Base-by-base conservation (phyloP, 2,329 filamentous ascomycete genomes). In the Aspergillus terreus region DNA sequence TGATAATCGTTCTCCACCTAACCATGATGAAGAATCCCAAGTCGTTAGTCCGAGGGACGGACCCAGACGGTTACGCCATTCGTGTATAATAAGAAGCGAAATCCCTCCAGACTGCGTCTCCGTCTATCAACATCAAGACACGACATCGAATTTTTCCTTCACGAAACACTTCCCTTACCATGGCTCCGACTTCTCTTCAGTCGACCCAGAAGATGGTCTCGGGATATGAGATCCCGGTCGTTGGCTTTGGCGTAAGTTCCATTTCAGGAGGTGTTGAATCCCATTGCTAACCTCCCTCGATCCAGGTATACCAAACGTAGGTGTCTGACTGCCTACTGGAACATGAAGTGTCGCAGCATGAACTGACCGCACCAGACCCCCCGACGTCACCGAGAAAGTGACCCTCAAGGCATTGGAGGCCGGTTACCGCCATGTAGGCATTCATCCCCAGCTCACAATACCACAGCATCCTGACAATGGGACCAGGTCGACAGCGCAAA, bases 401-500 rank as follows among this genome's bases (percentile, higher is more conserved):
- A 80, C 81, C 6, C 58, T 75, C 11, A 81, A 85, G 55, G 79
- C 82, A 0, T 71, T 84, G 53, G 71, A 78, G 56, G 65, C 70
- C 12, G 81, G 82, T 44, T 84, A 84, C 60, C 74, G 78, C 53
- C 82, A 85, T 71, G 78, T 80, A 66, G 50, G 69, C 52, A 38
- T n/a, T 19, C 27, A 14, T 19, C 11, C 35, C 6, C 15, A 1
- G 35, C 4, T n/a, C 11, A 46, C 11, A 27, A 27, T 42, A 21
- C 27, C 27, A 30, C 27, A 9, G 7, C 35, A 38, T 38, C 15
- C 23, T 38, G n/a, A 38, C 15, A 12, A 47, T 11, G 14, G 11
- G 10, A 43, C 12, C 43, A 79, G 77, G 70, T 85, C 55, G 83
- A 86, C 65, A 81, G 78, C 1, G 82, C 83, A 2, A 76, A 77